These are phyloP conservation scores for Vitis vinifera DNA, from an alignment of 164 flowering plant genomes.

Conservation along the genomic window ASM3070453v1 NC_081814.1:23872501-23873000, in stretches of 20 bases:
- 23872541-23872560: slow-evolving; percentile 26
- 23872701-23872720: slow-evolving; percentile 95
- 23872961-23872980: slow-evolving; percentile 96
- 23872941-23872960: slow-evolving; percentile 92
- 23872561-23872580: slow-evolving; percentile 95
- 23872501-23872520: background rate
- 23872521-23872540: background rate
- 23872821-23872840: slow-evolving; percentile 17
- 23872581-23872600: slow-evolving; percentile 87
- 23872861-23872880: background rate
- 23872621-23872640: slow-evolving; percentile 94
- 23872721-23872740: slow-evolving; percentile 94
- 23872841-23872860: background rate
- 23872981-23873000: slow-evolving; percentile 81
- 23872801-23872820: slow-evolving; percentile 90
- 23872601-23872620: slow-evolving; percentile 98
- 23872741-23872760: slow-evolving; percentile 89
- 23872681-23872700: slow-evolving; percentile 90
- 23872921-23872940: slow-evolving; percentile 96
- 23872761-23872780: slow-evolving; percentile 92
- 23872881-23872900: background rate
- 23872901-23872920: slow-evolving; percentile 92
- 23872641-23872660: slow-evolving; percentile 91
- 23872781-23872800: slow-evolving; percentile 97
- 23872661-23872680: slow-evolving; percentile 92